Evolutionary conservation across 306 rosid genomes (phyloP).

Genomic region (Fagus crenata): DNA sequence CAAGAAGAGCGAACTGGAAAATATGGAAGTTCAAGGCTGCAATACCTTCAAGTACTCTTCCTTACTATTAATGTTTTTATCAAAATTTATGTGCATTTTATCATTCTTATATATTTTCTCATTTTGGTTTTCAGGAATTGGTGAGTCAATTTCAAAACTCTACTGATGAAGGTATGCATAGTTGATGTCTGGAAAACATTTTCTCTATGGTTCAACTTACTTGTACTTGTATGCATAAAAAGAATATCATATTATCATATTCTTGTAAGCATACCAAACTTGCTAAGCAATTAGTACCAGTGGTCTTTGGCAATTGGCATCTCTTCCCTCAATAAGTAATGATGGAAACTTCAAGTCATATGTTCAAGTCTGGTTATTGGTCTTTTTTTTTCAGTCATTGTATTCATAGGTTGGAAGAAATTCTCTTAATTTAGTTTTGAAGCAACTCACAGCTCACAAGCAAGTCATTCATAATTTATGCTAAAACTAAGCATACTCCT

Average conservation of each 20-base stretch:
- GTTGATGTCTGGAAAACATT: not conserved
- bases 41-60: conserved; percentile 64
- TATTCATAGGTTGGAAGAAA: no score
- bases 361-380: not conserved
- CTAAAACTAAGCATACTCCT: not conserved
- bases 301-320: not conserved
- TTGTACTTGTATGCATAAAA: no score
- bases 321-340: not conserved
- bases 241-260: not conserved
- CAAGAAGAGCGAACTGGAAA: conserved; percentile 78
- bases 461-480: no score
- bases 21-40: conserved; percentile 77
- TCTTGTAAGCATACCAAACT: not conserved
- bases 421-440: no score
- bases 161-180: conserved; percentile 47
- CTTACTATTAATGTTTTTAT: not conserved
- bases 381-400: no score
- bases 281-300: not conserved
- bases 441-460: no score
- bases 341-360: not conserved
- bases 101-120: not conserved
- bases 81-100: not conserved
- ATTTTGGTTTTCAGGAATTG: conserved; percentile 54
- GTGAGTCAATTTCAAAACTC: conserved; percentile 72
- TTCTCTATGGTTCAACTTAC: not conserved